These are phyloP conservation scores for Claviceps sp. DNA, from an alignment of 2,329 filamentous ascomycete genomes.

Conservation along the genomic window DNA sequence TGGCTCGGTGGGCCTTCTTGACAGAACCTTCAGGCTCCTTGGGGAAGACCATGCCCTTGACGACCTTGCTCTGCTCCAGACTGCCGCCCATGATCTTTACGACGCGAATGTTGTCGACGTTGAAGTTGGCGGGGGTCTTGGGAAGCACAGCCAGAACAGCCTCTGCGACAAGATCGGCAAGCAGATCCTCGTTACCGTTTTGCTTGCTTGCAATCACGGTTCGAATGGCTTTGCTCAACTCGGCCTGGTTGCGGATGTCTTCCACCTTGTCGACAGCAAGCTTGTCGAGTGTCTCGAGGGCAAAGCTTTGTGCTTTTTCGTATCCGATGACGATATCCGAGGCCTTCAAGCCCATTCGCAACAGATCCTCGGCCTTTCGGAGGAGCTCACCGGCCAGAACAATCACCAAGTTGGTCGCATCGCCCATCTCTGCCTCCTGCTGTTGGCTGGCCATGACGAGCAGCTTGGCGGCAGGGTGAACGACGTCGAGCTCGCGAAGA, in stretches of 20 bases:
- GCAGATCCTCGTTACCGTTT: slow-evolving; percentile 78
- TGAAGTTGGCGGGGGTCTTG: slow-evolving; percentile 93
- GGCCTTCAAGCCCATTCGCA: slow-evolving; percentile 96
- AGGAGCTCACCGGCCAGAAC: slow-evolving; percentile 88
- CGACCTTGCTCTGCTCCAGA: slow-evolving; percentile 83
- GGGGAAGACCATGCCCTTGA: slow-evolving; percentile 97
- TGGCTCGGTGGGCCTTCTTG: slow-evolving; percentile 85
- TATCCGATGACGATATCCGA: slow-evolving; percentile 93
- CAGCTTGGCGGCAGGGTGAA: slow-evolving; percentile 94
- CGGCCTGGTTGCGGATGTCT: slow-evolving; percentile 64
- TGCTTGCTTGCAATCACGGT: slow-evolving; percentile 97
- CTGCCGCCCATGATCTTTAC: slow-evolving; percentile 99
- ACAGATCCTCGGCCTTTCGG: slow-evolving; percentile 90
- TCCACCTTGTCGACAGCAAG: slow-evolving; percentile 83
- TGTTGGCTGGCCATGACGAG: slow-evolving; percentile 98
- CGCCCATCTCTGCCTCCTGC: slow-evolving; percentile 97
- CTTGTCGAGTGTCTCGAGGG: slow-evolving; percentile 73
- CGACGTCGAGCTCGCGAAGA: slow-evolving; percentile 90
- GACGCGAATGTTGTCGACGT: slow-evolving; percentile 96
- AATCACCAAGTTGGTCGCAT: slow-evolving; percentile 96
- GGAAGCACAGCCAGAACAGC: slow-evolving; percentile 76
- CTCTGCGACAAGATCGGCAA: slow-evolving; percentile 79
- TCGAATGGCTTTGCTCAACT: slow-evolving; percentile 88
- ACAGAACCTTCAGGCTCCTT: slow-evolving; percentile 84
- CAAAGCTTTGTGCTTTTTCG: slow-evolving; percentile 84